phyloP scores from a whole-genome alignment of 352 stramenopile species.

The Globisporangium canariense region DNA sequence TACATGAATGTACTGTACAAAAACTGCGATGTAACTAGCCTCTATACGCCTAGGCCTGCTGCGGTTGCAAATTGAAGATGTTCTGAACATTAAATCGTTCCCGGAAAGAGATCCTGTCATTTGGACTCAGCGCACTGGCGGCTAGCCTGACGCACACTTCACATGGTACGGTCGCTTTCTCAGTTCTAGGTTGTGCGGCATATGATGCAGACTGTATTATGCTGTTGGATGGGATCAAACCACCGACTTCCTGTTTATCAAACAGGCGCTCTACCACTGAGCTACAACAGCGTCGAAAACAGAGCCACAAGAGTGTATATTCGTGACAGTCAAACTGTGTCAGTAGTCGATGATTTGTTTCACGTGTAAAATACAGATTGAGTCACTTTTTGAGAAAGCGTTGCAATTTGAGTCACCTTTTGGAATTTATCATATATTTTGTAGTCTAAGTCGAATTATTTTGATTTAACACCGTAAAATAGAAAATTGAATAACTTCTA shows the following conservation, averaged over 20 bases:
- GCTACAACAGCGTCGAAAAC: not conserved
- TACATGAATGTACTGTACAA: too few species aligned
- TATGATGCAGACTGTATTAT: not conserved
- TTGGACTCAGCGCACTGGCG: constrained; percentile 5
- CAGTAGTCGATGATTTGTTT: not conserved
- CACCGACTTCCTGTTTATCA: not conserved
- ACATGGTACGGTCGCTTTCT: constrained; percentile 4
- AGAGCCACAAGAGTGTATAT: not conserved
- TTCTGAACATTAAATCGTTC: not conserved
- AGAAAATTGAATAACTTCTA: too few species aligned
- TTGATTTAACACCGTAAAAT: too few species aligned
- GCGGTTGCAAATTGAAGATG: not conserved
- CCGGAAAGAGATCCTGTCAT: constrained; percentile 1
- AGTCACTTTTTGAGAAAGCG: too few species aligned
- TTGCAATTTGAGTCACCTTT: too few species aligned
- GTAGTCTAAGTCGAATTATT: too few species aligned
- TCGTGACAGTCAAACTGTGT: not conserved
- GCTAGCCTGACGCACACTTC: constrained; percentile 3
- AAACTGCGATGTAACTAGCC: not conserved
- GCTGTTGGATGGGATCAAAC: constrained; percentile 1
- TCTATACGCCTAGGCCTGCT: not conserved
- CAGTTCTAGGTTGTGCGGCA: constrained; percentile 4
- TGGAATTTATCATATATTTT: too few species aligned
- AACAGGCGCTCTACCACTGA: not conserved
- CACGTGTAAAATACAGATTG: too few species aligned